Evolutionary conservation across 2,329 filamentous ascomycete species (phyloP), one percentile per base, ranked within the genome.

Genomic region (Phoma sp.): DNA sequence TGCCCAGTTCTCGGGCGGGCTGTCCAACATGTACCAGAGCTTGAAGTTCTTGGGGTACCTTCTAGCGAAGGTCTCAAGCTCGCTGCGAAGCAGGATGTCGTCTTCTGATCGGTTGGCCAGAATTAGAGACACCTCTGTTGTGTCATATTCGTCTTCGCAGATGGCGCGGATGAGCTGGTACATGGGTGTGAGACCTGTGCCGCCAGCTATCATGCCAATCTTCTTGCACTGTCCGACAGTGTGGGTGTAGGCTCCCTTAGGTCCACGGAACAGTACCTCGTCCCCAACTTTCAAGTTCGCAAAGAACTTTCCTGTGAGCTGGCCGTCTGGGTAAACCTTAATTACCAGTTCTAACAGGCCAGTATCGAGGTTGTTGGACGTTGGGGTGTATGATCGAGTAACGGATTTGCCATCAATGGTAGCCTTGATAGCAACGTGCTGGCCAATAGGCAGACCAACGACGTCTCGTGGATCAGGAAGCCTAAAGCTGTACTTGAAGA

Each of bases 111-210:
- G 76, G 69, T 86, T 88, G 25, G 83, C 86, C 55, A 86, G 87
- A 25, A 88, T 69, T 4, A 88, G 73, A 37, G 76, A 81, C 34
- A 87, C 69, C 57, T 83, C 71, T 0, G 86, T 88, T 1, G 75
- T 77, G 56, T 88, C 86, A 6, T 70, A 73, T n/a, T 80, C 75
- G 47, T 87, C 82, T 63, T 87, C 84, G 62, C 84, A 86, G 50
- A 88, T 85, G 36, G 84, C 84, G 4, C 84, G 81, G 63, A 88
- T 86, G 6, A 88, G 70, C 64, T 88, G 85, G 66, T 79, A 84
- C 80, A 85, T 83, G 3, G 83, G 83, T 1, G 83, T 82, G 53
- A 83, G 82, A 11, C 80, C 80, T 42, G 78, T 78, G 17, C 80
- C 80, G 26, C 83, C 83, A 2, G 81, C 82, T 1, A 85, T 64